Evolutionary conservation across 2,329 filamentous ascomycete genomes (phyloP), one percentile per base, ranked within the genome.

Genomic region (Sporothrix dimorphospora): DNA sequence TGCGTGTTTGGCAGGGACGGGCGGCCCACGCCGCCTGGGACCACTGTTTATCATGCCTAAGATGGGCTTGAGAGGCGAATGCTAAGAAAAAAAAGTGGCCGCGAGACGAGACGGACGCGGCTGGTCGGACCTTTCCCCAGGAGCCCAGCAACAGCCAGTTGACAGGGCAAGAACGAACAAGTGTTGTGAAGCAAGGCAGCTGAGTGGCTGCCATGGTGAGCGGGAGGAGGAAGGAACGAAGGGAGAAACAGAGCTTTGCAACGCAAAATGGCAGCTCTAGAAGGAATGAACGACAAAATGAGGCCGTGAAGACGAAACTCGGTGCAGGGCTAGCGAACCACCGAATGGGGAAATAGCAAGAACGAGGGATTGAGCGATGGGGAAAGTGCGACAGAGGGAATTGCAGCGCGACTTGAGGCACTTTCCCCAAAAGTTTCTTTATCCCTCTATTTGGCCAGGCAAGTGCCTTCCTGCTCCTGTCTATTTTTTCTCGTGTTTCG

Each of bases 371-470:
- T 66, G 63, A 66, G 63, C 63, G 63, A 66, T 21, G 63, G 49
- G 67, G 49, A 61, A 55, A 47, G 53, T 12, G 68, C 42, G 69
- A 51, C 53, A 51, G 51, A 67, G 65, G 45, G 34, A 63, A 65
- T 65, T 55, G 42, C 38, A 55, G 19, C 11, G 45, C 40, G 45
- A 51, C 63, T 30, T 71, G 72, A 71, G 72, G 65, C 51, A 71
- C 72, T 73, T 73, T 72, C 71, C 70, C 65, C 61, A 47, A 72
- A n/a, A 40, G 38, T 34, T 57, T 49, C 53, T 69, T 53, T 61
- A 65, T 66, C 55, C 55, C 66, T 63, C 55, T 55, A 55, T 57
- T 57, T 57, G 63, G 42, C 40, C 63, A 63, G 53, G 27, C 65
- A 63, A 51, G 53, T 69, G 70, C 71, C 42, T 59, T 68, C 59